Evolutionary conservation across 2,329 filamentous ascomycete genomes (phyloP).

Genomic region (Talaromyces verruculosus): DNA sequence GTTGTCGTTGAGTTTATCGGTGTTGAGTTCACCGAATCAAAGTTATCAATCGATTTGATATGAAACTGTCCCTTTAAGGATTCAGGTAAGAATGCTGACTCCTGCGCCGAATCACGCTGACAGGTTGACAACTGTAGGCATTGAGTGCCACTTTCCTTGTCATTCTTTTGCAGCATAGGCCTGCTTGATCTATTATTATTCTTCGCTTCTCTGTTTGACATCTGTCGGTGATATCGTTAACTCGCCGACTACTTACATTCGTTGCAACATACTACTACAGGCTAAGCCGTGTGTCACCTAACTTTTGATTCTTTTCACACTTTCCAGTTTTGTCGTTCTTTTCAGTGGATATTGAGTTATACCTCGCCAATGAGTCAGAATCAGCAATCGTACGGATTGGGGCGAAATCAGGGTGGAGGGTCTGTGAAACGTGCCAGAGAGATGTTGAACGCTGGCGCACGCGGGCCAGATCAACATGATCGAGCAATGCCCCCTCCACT

Average conservation of each 20-base stretch:
- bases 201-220: background rate
- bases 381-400: conserved; percentile 5
- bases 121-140: conserved; percentile 14
- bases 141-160: conserved; percentile 22
- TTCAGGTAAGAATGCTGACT: conserved; percentile 10
- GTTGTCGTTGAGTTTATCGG: background rate
- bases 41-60: conserved; percentile 6
- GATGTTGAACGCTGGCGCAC: conserved; percentile 19
- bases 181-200: conserved; percentile 11
- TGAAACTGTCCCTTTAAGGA: conserved; percentile 6
- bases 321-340: background rate
- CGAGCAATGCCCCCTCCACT: conserved; percentile 42
- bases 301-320: background rate
- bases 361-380: conserved; percentile 20
- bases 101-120: background rate
- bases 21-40: background rate
- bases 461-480: conserved; percentile 16
- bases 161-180: conserved; percentile 18
- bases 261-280: conserved; percentile 4
- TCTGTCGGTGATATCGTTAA: background rate
- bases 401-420: conserved; percentile 8
- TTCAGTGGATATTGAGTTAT: background rate
- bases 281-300: background rate
- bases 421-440: conserved; percentile 21
- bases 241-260: background rate